Percentiles rank a stretch among this genome's conserved stretches.
Evolutionary conservation across 2,329 filamentous ascomycete genomes (phyloP).

Genomic region (Aureobasidium sp.): DNA sequence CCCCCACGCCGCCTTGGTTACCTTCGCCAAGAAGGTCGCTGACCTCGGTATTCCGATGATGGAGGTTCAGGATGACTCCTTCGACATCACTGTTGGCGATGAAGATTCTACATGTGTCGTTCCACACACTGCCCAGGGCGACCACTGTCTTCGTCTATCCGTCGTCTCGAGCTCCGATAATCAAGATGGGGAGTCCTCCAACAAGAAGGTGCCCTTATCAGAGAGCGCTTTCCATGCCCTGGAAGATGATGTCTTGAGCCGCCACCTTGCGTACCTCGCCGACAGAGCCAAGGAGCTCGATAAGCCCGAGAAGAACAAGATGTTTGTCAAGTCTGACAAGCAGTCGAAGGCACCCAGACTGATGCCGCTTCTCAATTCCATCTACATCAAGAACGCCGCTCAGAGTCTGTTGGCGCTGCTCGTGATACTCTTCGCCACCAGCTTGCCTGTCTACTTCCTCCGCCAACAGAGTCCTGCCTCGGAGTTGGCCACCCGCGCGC

Average conservation of each 20-base stretch:
- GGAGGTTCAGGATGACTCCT: background rate
- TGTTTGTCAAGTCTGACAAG: background rate
- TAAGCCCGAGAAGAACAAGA: background rate
- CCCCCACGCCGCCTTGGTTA: background rate
- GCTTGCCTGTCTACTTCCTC: background rate
- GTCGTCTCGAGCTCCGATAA: background rate
- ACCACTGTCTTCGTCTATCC: background rate
- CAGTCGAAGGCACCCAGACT: background rate
- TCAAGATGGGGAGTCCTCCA: background rate
- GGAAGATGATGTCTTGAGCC: constrained; percentile 1
- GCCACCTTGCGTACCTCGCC: background rate
- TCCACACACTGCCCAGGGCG: background rate
- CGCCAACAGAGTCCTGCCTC: background rate
- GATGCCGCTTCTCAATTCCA: background rate
- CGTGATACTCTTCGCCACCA: background rate
- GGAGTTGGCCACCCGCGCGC: background rate
- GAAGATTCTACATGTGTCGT: background rate
- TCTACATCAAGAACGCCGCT: background rate
- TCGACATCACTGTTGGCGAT: background rate
- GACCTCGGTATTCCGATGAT: background rate
- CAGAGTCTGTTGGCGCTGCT: background rate
- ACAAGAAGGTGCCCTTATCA: background rate
- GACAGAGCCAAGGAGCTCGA: background rate
- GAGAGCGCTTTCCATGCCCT: background rate
- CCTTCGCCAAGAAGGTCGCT: background rate